Conservation (phyloP, 1,284 basidiomycete genomes). For the Leccinum pachyderme region DNA sequence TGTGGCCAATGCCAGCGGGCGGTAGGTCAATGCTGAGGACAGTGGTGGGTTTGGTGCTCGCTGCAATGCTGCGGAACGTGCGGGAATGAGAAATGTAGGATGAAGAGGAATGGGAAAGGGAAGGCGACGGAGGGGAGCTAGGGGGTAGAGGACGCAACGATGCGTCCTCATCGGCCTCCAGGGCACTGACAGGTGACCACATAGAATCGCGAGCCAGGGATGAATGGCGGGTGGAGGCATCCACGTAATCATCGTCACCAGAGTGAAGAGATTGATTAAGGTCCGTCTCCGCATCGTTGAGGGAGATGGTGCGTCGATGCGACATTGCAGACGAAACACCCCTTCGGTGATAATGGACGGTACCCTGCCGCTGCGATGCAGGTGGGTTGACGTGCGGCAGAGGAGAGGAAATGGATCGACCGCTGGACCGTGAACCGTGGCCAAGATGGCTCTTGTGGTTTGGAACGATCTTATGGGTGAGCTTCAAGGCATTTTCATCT, state of each 20-base stretch:
- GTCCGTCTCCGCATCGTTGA: constrained; percentile 50
- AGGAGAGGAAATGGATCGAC: constrained; percentile 33
- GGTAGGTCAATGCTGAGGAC: constrained; percentile 83
- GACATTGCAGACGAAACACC: constrained; percentile 37
- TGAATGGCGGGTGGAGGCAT: constrained; percentile 47
- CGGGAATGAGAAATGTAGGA: constrained; percentile 78
- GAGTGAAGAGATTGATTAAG: constrained; percentile 32
- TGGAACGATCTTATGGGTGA: constrained; percentile 13
- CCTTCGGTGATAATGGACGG: constrained; percentile 25
- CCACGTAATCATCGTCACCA: constrained; percentile 44
- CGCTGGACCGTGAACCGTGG: constrained; percentile 27
- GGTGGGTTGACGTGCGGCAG: constrained; percentile 20
- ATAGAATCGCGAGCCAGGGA: constrained; percentile 64
- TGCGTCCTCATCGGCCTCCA: constrained; percentile 88
- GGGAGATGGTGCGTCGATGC: constrained; percentile 60
- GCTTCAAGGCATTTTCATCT: constrained; percentile 28
- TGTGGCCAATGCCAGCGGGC: constrained; percentile 81
- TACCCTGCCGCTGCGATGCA: constrained; percentile 28
- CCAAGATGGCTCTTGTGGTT: constrained; percentile 19
- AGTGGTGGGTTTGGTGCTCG: constrained; percentile 95
- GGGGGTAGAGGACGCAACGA: constrained; percentile 85
- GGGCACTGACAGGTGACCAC: constrained; percentile 70
- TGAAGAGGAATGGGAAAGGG: constrained; percentile 75
- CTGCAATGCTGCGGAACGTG: constrained; percentile 77
- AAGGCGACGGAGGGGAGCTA: constrained; percentile 79